Evolutionary conservation across 2,329 filamentous ascomycete genomes (phyloP).

Genomic region (Decorospora gaudefroyi): DNA sequence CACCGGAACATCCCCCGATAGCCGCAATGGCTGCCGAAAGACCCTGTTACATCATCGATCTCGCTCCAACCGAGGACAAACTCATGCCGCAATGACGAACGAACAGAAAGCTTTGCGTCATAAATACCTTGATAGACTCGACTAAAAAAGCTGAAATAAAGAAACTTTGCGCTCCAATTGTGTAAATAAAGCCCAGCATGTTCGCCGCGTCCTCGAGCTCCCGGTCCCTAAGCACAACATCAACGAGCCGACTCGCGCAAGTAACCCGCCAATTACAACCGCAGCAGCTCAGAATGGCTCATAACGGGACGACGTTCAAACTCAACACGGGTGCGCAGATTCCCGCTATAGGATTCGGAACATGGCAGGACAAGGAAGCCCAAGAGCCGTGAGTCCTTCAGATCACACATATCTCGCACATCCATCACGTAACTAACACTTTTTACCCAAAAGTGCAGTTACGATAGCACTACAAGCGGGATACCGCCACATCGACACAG

Average conservation of each 20-base stretch:
- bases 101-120: neutral
- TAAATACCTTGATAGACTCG: constrained; percentile 3
- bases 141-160: neutral
- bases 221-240: constrained; percentile 19
- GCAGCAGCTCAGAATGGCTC: constrained; percentile 34
- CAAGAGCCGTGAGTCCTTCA: constrained; percentile 29
- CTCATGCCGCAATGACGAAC: constrained; percentile 4
- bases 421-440: constrained; percentile 3
- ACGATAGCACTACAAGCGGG: constrained; percentile 37
- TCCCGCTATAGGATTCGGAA: constrained; percentile 67
- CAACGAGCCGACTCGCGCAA: constrained; percentile 22
- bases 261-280: constrained; percentile 21
- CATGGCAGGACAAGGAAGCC: constrained; percentile 40
- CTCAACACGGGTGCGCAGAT: constrained; percentile 75
- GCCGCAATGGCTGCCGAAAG: neutral
- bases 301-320: constrained; percentile 52
- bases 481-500: constrained; percentile 41
- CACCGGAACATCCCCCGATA: neutral
- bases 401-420: neutral
- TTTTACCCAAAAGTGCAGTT: constrained; percentile 43
- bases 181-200: constrained; percentile 16
- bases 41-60: constrained; percentile 7
- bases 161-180: neutral
- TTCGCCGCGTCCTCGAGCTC: constrained; percentile 19
- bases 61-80: constrained; percentile 1